phyloP scores from a whole-genome alignment of 2,329 filamentous ascomycete genomes.

The Pseudocercospora cruenta region DNA sequence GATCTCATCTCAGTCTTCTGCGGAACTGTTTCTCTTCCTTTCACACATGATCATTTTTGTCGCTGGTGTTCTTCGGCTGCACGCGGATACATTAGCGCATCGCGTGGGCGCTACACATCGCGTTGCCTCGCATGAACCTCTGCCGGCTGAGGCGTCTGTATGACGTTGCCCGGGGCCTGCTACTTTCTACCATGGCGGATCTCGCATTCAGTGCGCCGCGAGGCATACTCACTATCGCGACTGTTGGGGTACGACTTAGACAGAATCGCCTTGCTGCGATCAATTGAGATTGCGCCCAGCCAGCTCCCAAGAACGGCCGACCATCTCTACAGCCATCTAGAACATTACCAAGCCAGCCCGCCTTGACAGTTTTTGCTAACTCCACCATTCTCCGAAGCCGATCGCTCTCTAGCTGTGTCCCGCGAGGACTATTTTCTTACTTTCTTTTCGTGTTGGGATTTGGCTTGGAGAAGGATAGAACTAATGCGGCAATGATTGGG shows the following conservation, averaged over 20 bases:
- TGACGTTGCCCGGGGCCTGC: constrained; percentile 5
- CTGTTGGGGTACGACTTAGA: background rate
- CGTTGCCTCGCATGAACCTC: background rate
- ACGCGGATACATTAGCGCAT: constrained; percentile 5
- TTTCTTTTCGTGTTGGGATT: background rate
- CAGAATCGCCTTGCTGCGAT: background rate
- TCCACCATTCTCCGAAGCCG: constrained; percentile 2
- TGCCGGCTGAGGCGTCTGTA: background rate
- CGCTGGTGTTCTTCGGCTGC: background rate
- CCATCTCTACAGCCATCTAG: background rate
- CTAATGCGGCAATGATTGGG: constrained; percentile 1
- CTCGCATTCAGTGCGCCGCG: background rate
- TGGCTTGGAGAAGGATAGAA: background rate
- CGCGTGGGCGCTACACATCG: constrained; percentile 1
- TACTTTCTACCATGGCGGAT: too few species aligned
- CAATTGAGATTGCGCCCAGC: background rate
- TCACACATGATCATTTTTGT: background rate
- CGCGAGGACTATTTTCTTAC: background rate
- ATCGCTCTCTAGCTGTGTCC: background rate
- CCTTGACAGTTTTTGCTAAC: constrained; percentile 1
- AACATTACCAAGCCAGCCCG: background rate
- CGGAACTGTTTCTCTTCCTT: background rate
- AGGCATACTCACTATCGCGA: background rate
- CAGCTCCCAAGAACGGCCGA: background rate
- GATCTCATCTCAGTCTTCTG: background rate